Evolutionary conservation across 1,139 yeast species (phyloP).

Genomic region (Scheffersomyces insectosa): DNA sequence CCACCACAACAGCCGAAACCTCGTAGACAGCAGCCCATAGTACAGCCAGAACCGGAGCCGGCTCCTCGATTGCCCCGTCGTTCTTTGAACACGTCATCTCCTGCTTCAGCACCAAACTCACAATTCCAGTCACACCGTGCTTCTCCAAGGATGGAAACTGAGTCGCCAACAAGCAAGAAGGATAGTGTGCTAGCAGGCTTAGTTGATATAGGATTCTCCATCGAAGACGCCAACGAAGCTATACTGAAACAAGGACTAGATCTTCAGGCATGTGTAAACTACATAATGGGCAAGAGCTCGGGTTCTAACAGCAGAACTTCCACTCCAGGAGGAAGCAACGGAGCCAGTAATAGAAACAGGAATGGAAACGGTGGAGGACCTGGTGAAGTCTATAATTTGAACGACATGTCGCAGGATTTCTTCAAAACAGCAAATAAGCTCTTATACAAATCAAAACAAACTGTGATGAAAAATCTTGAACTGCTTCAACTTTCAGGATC

Average conservation of each 20-base stretch:
- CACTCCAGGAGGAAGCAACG: not conserved
- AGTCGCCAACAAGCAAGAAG: slow-evolving; percentile 8
- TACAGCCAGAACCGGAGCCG: not conserved
- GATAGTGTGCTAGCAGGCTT: slow-evolving; percentile 69
- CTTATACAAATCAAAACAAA: slow-evolving; percentile 60
- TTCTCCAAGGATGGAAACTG: not conserved
- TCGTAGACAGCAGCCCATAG: not conserved
- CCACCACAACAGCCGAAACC: not conserved
- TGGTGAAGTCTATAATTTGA: slow-evolving; percentile 25
- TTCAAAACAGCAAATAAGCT: slow-evolving; percentile 63
- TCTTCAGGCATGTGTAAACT: slow-evolving; percentile 67
- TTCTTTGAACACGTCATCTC: not conserved
- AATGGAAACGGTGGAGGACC: not conserved
- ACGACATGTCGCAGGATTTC: slow-evolving; percentile 63
- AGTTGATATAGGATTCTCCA: slow-evolving; percentile 76
- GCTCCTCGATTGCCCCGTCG: not conserved
- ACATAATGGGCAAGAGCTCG: slow-evolving; percentile 49
- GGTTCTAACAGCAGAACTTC: not conserved
- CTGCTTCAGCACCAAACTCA: slow-evolving; percentile 3
- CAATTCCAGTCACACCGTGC: not conserved
- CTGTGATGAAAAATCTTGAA: slow-evolving; percentile 65
- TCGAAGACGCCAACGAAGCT: slow-evolving; percentile 63
- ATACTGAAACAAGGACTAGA: slow-evolving; percentile 58
- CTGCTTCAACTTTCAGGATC: slow-evolving; percentile 45
- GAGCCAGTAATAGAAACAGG: not conserved